These are phyloP conservation scores for Paecilomyces sp. DNA, from an alignment of 2,329 filamentous ascomycete species.

Conservation along the genomic window DNA sequence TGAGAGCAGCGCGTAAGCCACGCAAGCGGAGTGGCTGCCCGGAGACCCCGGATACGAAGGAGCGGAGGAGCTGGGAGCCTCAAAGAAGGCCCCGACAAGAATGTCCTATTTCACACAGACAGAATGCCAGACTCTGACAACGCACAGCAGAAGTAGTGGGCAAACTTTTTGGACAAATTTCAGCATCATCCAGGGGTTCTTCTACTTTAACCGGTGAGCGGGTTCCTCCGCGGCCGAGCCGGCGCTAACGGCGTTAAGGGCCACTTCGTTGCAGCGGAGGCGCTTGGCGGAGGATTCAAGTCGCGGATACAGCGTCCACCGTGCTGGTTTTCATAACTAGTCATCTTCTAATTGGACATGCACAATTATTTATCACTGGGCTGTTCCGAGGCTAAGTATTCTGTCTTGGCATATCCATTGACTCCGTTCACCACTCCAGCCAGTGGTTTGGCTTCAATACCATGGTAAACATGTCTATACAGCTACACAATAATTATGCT, in stretches of 20 bases:
- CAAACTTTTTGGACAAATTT: not conserved
- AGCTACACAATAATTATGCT: too few species aligned
- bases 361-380: too few species aligned
- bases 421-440: too few species aligned
- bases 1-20: not conserved
- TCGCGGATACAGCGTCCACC: not conserved
- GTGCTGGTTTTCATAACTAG: too few species aligned
- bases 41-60: not conserved
- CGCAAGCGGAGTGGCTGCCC: not conserved
- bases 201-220: not conserved
- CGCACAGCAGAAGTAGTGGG: not conserved
- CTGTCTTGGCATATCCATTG: too few species aligned
- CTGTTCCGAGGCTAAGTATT: too few species aligned
- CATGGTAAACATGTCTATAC: too few species aligned
- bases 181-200: not conserved
- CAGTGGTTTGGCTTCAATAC: too few species aligned
- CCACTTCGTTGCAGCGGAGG: not conserved
- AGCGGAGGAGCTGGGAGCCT: not conserved
- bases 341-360: too few species aligned
- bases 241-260: not conserved
- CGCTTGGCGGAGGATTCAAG: not conserved
- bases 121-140: not conserved
- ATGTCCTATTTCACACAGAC: not conserved
- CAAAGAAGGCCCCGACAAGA: not conserved
- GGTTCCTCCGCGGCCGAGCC: not conserved